These are phyloP conservation scores for Solanum bulbocastanum DNA, from an alignment of 257 asterid genomes.

Conservation along the genomic window DNA sequence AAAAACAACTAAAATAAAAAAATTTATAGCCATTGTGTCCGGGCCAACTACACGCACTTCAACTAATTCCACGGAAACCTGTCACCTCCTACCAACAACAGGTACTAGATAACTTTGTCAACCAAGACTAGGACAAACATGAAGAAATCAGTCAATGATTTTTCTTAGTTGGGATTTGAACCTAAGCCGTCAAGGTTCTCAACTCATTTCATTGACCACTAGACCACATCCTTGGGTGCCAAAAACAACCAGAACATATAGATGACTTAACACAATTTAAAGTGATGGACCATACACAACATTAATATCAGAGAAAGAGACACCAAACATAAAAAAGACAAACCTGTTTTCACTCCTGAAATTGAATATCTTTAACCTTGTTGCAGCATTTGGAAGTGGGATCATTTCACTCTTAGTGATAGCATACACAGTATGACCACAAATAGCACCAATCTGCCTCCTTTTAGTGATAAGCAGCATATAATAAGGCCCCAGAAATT, in stretches of 20 bases:
- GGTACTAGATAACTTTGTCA: neutral
- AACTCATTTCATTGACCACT: neutral
- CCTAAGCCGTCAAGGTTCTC: neutral
- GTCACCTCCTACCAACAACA: neutral
- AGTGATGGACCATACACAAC: neutral
- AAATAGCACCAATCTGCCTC: conserved; percentile 77
- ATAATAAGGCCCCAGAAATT: conserved; percentile 88
- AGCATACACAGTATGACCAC: conserved; percentile 81
- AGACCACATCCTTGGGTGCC: neutral
- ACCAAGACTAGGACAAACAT: neutral
- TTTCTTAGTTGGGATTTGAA: neutral
- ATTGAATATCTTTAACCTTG: conserved; percentile 46
- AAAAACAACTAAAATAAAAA: neutral
- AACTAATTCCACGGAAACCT: neutral
- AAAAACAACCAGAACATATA: neutral
- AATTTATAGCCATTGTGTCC: neutral
- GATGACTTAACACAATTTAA: neutral
- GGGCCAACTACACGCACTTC: neutral
- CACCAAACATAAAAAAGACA: neutral
- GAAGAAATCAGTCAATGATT: neutral
- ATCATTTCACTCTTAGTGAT: conserved; percentile 73
- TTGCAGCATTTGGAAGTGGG: conserved; percentile 66
- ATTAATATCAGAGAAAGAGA: neutral
- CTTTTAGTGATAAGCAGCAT: conserved; percentile 87
- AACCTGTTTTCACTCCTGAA: conserved; percentile 77